Evolutionary conservation across 768 basidiomycete species (phyloP), one percentile per base, ranked within the genome.

Genomic region (Mycena belliarum): DNA sequence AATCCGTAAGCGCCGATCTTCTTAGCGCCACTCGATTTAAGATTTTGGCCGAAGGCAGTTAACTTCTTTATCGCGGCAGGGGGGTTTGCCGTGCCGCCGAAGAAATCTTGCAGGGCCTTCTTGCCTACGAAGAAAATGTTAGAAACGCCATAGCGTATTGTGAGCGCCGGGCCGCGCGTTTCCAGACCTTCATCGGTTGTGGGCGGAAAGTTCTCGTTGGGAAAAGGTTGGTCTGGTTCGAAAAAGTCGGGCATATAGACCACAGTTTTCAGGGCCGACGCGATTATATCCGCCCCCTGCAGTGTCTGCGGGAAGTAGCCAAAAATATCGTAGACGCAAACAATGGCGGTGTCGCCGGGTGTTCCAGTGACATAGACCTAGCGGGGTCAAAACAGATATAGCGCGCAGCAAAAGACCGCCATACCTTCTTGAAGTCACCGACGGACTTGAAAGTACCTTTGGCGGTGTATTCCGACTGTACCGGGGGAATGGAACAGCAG

Each of bases 211-310:
- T 77, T 73, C 21, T 76, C 76, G 8, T 70, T 51, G 2, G 82
- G 75, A 65, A 79, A 85, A 2, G 85, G 77, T 37, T 69, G 68
- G 26, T 79, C 69, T 10, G 79, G 79, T 62, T 83, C 79, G 69
- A 87, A 85, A 65, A 87, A 83, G 68, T 87, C 85, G 25, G 86
- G 87, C 82, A 87, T 84, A 67, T 82, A 78, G 35, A 88, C 82
- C 24, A 76, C 80, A 20, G 81, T 81, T 7, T 79, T 75, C 32
- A 86, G 68, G 15, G 78, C 68, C 7, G 75, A 71, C 0, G 84
- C 82, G 52, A 88, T 74, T 51, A 86, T 82, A 64, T 88, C 86
- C 20, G 83, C 83, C 29, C 59, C 86, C 67, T 87, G 82, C 65
- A 82, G 80, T 4, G 84, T 86, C 69, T 85, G 82, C 6, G 84